Evolutionary conservation across 2,329 filamentous ascomycete species (phyloP).

Genomic region (Chrysoporthe deuterocubensis): DNA sequence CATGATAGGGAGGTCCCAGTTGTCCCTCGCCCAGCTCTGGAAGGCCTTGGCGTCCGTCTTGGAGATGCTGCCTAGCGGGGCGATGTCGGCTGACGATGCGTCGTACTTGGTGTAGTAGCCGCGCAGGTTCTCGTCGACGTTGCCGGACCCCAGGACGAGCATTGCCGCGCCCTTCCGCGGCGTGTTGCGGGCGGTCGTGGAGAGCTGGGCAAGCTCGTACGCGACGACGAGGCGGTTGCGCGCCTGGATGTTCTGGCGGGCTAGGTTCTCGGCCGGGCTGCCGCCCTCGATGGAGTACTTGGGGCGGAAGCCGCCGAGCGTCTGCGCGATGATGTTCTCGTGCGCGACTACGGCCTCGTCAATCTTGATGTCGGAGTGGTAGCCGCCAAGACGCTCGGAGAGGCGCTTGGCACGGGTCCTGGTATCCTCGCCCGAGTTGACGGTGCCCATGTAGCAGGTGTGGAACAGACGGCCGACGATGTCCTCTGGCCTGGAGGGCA

Average conservation of each 20-base stretch:
- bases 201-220: slow-evolving; percentile 66
- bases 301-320: slow-evolving; percentile 36
- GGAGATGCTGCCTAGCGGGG: slow-evolving; percentile 56
- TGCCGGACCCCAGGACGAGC: slow-evolving; percentile 65
- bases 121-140: slow-evolving; percentile 58
- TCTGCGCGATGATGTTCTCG: slow-evolving; percentile 36
- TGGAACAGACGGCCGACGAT: slow-evolving; percentile 30
- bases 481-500: slow-evolving; percentile 27
- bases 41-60: slow-evolving; percentile 71
- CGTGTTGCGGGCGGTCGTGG: slow-evolving; percentile 60
- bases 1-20: slow-evolving; percentile 66
- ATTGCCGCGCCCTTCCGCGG: slow-evolving; percentile 57
- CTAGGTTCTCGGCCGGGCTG: slow-evolving; percentile 59
- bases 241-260: slow-evolving; percentile 71
- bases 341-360: slow-evolving; percentile 67
- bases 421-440: slow-evolving; percentile 63
- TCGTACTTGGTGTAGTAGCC: slow-evolving; percentile 71
- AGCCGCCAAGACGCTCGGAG: slow-evolving; percentile 63
- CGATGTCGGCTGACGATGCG: slow-evolving; percentile 56
- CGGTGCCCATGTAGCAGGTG: slow-evolving; percentile 65
- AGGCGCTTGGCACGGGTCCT: slow-evolving; percentile 64
- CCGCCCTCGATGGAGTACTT: slow-evolving; percentile 62
- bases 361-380: slow-evolving; percentile 74
- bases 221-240: slow-evolving; percentile 66
- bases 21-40: slow-evolving; percentile 58